phyloP scores from a whole-genome alignment of 2,329 filamentous ascomycete genomes.

The Paecilomyces fulvus region DNA sequence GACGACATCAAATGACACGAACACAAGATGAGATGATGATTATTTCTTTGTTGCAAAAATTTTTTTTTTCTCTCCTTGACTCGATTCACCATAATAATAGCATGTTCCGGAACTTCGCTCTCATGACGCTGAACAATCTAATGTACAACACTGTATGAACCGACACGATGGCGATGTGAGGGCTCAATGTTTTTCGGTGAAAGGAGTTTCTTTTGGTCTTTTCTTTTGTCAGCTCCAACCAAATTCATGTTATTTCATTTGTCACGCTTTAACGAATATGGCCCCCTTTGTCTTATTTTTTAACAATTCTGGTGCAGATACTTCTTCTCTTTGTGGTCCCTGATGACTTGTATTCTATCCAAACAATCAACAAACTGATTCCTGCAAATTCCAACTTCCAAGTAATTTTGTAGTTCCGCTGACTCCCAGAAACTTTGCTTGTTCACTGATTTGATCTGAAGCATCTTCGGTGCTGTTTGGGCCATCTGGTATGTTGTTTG shows the following conservation, averaged over 20 bases:
- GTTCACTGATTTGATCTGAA: too few relatives aligned
- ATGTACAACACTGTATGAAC: not conserved
- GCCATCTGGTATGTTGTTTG: too few relatives aligned
- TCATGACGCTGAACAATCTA: not conserved
- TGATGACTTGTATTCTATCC: not conserved
- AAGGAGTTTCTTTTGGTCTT: not conserved
- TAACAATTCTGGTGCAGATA: not conserved
- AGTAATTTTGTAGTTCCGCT: not conserved
- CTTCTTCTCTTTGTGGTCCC: not conserved
- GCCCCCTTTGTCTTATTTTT: not conserved
- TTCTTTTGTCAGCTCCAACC: not conserved
- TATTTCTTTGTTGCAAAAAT: not conserved
- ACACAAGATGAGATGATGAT: constrained; percentile 1
- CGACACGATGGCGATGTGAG: not conserved
- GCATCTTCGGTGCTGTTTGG: not conserved
- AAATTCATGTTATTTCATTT: not conserved
- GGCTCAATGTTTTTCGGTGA: not conserved
- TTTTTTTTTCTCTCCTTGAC: not conserved
- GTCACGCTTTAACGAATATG: not conserved
- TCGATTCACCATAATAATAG: not conserved
- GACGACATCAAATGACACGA: constrained; percentile 1
- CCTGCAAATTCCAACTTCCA: not conserved
- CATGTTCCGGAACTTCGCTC: not conserved
- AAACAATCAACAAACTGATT: not conserved
- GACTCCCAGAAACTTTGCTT: not conserved